These are phyloP conservation scores for Thermothelomyces thermophilus DNA, from an alignment of 2,329 filamentous ascomycete genomes.

Conservation along the genomic window DNA sequence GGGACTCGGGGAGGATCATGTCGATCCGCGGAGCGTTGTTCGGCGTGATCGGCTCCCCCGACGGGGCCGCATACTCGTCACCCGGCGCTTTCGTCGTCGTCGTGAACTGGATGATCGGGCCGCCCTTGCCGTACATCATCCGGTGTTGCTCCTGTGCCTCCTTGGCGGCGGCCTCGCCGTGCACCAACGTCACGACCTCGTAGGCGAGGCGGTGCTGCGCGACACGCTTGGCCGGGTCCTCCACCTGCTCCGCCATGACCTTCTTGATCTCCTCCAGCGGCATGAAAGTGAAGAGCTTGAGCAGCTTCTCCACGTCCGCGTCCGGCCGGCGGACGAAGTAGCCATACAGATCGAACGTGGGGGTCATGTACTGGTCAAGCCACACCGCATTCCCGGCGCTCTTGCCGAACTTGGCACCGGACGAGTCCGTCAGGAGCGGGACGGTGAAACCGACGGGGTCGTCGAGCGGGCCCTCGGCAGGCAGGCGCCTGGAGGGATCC, in stretches of 20 bases:
- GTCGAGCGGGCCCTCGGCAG: constrained; percentile 36
- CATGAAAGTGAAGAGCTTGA: constrained; percentile 88
- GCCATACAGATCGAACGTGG: constrained; percentile 78
- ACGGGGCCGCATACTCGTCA: constrained; percentile 19
- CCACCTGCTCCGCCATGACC: constrained; percentile 61
- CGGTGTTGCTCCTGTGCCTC: constrained; percentile 52
- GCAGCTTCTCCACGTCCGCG: constrained; percentile 68
- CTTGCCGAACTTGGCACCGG: constrained; percentile 90
- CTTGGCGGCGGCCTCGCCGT: constrained; percentile 60
- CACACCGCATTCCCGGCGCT: constrained; percentile 90
- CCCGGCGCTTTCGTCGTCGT: constrained; percentile 10
- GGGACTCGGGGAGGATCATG: constrained; percentile 51
- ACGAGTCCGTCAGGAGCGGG: constrained; percentile 76
- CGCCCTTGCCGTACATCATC: constrained; percentile 39
- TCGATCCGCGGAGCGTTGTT: constrained; percentile 48
- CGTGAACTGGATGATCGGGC: not conserved
- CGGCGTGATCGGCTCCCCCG: constrained; percentile 23
- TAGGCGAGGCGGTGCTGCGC: constrained; percentile 79
- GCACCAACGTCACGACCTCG: constrained; percentile 74
- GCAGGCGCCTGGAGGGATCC: constrained; percentile 36
- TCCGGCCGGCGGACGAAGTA: constrained; percentile 84
- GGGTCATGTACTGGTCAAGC: constrained; percentile 78
- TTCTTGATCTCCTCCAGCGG: constrained; percentile 60
- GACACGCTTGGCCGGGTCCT: constrained; percentile 62
- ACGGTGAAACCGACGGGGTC: constrained; percentile 82